phyloP scores from a whole-genome alignment of 176 grass and related monocot species.

The Cocos nucifera region DNA sequence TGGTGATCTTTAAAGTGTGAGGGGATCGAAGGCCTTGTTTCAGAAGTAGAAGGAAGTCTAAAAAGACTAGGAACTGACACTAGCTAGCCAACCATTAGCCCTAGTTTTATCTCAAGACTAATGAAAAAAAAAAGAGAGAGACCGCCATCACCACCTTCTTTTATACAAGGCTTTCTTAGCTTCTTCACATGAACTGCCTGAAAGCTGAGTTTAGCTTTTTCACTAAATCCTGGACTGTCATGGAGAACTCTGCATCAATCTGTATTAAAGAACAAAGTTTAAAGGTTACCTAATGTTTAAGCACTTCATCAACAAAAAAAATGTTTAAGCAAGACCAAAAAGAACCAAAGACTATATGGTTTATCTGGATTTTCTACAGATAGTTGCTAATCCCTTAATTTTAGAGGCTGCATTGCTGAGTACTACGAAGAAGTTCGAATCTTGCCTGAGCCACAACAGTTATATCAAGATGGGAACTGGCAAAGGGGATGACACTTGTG shows the following conservation, averaged over 20 bases:
- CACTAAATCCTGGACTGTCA: conserved; percentile 85
- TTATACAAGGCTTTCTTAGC: not conserved
- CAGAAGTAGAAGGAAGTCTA: conserved; percentile 21
- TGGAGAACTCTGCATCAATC: conserved; percentile 68
- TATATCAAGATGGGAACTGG: conserved; percentile 11
- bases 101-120: conserved; percentile 18
- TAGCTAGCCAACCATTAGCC: conserved; percentile 35
- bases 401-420: too few species aligned
- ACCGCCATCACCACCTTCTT: too few species aligned
- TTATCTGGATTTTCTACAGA: too few species aligned
- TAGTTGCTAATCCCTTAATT: too few species aligned
- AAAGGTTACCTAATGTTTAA: too few species aligned
- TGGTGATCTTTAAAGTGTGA: conserved; percentile 34
- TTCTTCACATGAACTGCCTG: conserved; percentile 52
- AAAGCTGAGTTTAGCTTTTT: conserved; percentile 77
- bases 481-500: conserved; percentile 8
- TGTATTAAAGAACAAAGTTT: conserved; percentile 21
- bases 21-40: conserved; percentile 35
- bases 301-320: too few species aligned
- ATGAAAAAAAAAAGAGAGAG: conserved; percentile 20
- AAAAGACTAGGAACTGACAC: conserved; percentile 20
- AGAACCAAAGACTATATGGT: too few species aligned
- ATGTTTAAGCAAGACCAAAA: too few species aligned
- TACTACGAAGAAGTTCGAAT: not conserved
- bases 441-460: conserved; percentile 16